These are phyloP conservation scores for Neopestalotiopsis clavispora DNA, from an alignment of 2,329 filamentous ascomycete species.

Conservation along the genomic window DNA sequence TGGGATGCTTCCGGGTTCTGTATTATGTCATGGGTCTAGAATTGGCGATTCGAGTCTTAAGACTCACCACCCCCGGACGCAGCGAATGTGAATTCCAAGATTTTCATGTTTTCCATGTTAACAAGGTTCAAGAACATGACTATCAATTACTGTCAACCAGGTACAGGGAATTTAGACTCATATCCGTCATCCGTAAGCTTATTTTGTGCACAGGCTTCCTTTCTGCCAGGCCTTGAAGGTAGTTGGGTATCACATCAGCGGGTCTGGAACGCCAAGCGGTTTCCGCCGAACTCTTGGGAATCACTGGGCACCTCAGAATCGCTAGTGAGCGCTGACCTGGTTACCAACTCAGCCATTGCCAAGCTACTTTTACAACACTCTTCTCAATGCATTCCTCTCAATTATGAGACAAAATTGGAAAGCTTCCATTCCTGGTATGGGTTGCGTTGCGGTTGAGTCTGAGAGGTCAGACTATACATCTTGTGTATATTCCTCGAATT, in stretches of 20 bases:
- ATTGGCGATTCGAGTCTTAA: not conserved
- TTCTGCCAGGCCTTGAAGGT: not conserved
- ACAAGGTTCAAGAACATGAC: not conserved
- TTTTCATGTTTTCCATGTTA: not conserved
- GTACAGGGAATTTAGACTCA: not conserved
- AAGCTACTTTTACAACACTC: constrained; percentile 14
- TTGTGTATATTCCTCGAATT: not conserved
- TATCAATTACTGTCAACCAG: not conserved
- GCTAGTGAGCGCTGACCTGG: constrained; percentile 13
- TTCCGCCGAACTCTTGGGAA: constrained; percentile 16
- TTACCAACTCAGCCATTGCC: constrained; percentile 15
- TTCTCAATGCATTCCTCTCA: constrained; percentile 14
- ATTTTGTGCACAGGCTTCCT: constrained; percentile 1
- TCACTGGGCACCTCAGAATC: constrained; percentile 12
- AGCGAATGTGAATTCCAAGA: not conserved
- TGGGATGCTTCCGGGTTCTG: not conserved
- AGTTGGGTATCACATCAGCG: constrained; percentile 6
- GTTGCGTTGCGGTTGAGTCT: not conserved
- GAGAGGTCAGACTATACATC: constrained; percentile 4
- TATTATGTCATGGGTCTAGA: not conserved
- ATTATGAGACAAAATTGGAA: not conserved
- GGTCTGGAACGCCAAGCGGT: constrained; percentile 24
- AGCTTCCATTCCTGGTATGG: not conserved
- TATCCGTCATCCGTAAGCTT: not conserved
- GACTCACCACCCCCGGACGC: not conserved